A percentile compares a stretch with the other conserved stretches of the same genome.
These are phyloP conservation scores for Metschnikowia hibisci DNA, from an alignment of 805 yeast species.

Conservation along the genomic window DNA sequence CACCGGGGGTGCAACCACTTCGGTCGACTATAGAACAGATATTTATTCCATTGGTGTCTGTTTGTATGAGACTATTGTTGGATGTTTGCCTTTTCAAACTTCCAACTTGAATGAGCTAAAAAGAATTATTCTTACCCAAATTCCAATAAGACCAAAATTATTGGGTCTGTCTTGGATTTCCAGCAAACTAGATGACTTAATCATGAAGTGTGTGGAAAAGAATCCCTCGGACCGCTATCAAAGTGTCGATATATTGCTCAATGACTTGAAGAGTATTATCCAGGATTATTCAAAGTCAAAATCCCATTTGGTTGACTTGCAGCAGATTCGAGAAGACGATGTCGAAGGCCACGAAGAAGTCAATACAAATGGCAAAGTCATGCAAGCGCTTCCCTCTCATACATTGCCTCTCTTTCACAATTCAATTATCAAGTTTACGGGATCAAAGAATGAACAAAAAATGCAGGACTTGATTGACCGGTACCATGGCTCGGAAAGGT, in stretches of 20 bases:
- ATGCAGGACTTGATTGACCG: slow-evolving; percentile 6
- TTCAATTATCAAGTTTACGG: slow-evolving; percentile 6
- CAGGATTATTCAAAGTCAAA: slow-evolving; percentile 15
- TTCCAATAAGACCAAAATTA: slow-evolving; percentile 39
- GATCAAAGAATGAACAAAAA: background rate
- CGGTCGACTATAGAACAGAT: slow-evolving; percentile 47
- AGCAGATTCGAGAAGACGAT: background rate
- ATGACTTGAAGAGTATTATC: slow-evolving; percentile 30
- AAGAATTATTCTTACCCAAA: slow-evolving; percentile 37
- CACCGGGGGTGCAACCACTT: slow-evolving; percentile 33
- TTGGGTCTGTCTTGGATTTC: slow-evolving; percentile 27
- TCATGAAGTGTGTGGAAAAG: slow-evolving; percentile 42
- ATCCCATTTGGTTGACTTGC: background rate
- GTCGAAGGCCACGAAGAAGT: background rate
- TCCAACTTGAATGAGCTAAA: slow-evolving; percentile 37
- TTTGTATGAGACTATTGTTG: slow-evolving; percentile 45
- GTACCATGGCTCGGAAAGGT: slow-evolving; percentile 6
- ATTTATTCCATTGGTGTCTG: slow-evolving; percentile 49
- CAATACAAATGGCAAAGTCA: background rate
- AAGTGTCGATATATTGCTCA: slow-evolving; percentile 29
- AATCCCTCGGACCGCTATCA: slow-evolving; percentile 37
- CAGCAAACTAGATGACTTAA: slow-evolving; percentile 31
- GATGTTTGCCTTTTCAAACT: slow-evolving; percentile 41
- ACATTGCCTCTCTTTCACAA: slow-evolving; percentile 11
- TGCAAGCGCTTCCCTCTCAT: too few species aligned